These are phyloP conservation scores for Orbilia ellipsospora DNA, from an alignment of 2,329 filamentous ascomycete genomes.

Conservation along the genomic window DNA sequence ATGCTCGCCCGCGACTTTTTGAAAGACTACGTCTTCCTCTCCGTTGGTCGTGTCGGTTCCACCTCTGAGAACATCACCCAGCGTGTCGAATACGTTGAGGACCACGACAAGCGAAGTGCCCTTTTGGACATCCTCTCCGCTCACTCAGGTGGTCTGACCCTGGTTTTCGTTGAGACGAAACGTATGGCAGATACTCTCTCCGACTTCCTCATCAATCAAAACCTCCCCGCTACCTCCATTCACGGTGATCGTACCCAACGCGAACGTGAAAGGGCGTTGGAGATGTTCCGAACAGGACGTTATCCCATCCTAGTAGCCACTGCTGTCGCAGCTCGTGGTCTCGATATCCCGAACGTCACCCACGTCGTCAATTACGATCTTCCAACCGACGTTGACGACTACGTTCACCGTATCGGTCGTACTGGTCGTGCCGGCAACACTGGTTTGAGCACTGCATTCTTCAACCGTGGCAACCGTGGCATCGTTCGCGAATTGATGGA, in stretches of 20 bases:
- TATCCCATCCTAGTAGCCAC: constrained; percentile 98
- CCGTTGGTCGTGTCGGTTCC: constrained; percentile 96
- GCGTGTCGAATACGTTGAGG: constrained; percentile 97
- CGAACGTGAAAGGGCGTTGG: constrained; percentile 95
- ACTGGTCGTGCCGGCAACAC: constrained; percentile 99
- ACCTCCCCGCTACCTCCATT: constrained; percentile 97
- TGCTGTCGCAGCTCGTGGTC: constrained; percentile 88
- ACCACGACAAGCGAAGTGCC: constrained; percentile 96
- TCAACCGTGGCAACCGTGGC: constrained; percentile 99
- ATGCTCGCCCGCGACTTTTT: constrained; percentile 98
- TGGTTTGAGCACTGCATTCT: constrained; percentile 97
- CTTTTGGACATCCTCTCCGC: constrained; percentile 97
- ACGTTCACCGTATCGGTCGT: constrained; percentile 99
- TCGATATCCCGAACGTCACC: constrained; percentile 95
- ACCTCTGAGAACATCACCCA: constrained; percentile 99
- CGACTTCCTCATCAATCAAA: constrained; percentile 98
- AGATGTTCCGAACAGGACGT: constrained; percentile 95
- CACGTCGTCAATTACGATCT: constrained; percentile 99
- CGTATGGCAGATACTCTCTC: constrained; percentile 98
- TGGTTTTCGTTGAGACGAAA: constrained; percentile 99
- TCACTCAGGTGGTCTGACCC: constrained; percentile 84
- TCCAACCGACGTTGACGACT: constrained; percentile 98
- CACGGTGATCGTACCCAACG: constrained; percentile 98
- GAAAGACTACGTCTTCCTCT: constrained; percentile 99
- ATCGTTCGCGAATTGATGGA: constrained; percentile 96